Evolutionary conservation across 441 rosid species (phyloP).

Genomic region (Populus hybrid): DNA sequence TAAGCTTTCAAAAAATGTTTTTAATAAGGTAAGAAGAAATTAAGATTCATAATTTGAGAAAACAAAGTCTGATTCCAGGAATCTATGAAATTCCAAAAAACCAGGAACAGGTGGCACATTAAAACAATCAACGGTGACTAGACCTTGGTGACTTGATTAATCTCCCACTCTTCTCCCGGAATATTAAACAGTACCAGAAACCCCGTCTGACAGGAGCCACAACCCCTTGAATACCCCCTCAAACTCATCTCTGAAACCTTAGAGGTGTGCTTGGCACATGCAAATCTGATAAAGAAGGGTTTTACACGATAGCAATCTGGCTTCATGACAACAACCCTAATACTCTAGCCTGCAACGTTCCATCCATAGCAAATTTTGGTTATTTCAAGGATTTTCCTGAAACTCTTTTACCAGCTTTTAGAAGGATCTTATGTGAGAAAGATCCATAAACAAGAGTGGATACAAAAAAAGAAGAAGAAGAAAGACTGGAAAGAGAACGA

Average conservation of each 20-base stretch:
- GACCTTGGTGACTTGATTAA: too few relatives aligned
- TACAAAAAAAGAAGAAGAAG: background rate
- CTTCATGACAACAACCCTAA: constrained; percentile 23
- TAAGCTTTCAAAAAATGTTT: too few relatives aligned
- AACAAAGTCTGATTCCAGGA: too few relatives aligned
- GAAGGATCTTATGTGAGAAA: constrained; percentile 20
- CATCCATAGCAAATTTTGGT: constrained; percentile 13
- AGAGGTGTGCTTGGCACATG: constrained; percentile 30
- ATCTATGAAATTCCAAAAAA: too few relatives aligned
- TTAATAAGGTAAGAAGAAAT: too few relatives aligned
- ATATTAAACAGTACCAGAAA: constrained; percentile 10
- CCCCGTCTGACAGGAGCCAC: constrained; percentile 15
- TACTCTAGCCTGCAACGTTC: constrained; percentile 21
- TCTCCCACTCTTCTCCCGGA: too few relatives aligned
- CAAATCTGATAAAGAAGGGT: constrained; percentile 30
- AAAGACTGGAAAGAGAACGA: background rate
- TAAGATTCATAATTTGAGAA: too few relatives aligned
- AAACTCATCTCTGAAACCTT: constrained; percentile 20
- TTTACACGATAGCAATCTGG: constrained; percentile 21
- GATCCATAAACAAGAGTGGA: constrained; percentile 16
- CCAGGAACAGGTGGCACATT: too few relatives aligned
- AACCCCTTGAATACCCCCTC: constrained; percentile 20
- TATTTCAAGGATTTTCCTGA: constrained; percentile 26
- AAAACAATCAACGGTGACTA: too few relatives aligned
- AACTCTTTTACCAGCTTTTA: constrained; percentile 21